Evolutionary conservation across 495 filamentous ascomycete species (phyloP), one percentile per base, ranked within the genome.

Genomic region (Filosporella fistucella): DNA sequence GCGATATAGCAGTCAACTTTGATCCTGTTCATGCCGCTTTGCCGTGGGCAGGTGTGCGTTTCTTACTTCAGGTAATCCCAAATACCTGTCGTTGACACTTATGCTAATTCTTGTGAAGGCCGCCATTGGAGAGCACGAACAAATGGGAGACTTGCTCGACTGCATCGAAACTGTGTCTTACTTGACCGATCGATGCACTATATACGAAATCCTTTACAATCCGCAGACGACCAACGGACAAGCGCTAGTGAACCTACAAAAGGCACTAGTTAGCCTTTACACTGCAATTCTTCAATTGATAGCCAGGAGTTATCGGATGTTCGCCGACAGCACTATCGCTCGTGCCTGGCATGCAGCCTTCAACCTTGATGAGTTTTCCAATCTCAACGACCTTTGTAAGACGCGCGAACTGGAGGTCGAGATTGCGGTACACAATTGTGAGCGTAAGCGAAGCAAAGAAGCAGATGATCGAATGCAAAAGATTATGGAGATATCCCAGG

Each of bases 11-110:
- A 4, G 42, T 62, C 4, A 55, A 63, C 28, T 66, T 54, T 55
- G 59, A 67, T 52, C 47, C 59, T 4, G 37, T 24, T 24, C 52
- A 61, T 46, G 64, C 62, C 13, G 55, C 57, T 22, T 42, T 66
- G 14, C 64, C 64, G 10, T 67, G 64, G 64, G 64, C 63, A 16
- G 63, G 37, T 17, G 45, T 55, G n/a, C 43, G 47, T 14, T 56
- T 53, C 37, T 44, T 55, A 14, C 45, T 60, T 18, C 20, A 47
- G 45, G 51, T 54, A 22, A 39, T 17, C 17, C n/a, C 21, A 6
- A 8, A 13, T 40, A 10, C 17, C 9, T 24, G 9, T 6, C 37
- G 16, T 40, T 8, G 37, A 20, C 4, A 42, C 39, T 26, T 22
- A 29, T 17, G 16, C 23, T 9, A 28, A 8, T 4, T 40, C 8